Conservation (phyloP, 2,329 filamentous ascomycete species). For the Botrytis tulipae region DNA sequence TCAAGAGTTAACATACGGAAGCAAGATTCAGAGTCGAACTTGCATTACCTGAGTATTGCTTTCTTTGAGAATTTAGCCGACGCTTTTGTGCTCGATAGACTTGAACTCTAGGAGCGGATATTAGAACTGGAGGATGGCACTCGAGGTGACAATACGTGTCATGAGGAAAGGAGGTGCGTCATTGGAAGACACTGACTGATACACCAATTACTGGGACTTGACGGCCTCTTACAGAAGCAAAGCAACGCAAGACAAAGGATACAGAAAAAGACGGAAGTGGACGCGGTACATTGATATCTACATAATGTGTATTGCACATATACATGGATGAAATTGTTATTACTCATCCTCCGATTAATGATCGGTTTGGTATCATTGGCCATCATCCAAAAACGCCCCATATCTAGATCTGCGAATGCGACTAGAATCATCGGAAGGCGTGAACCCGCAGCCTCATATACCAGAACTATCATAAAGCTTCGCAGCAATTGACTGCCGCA, state of each 20-base stretch:
- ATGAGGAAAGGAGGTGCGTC: neutral
- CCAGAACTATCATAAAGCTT: neutral
- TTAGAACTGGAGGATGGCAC: neutral
- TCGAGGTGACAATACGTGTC: neutral
- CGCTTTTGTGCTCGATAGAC: neutral
- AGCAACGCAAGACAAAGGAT: no score
- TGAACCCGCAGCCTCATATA: neutral
- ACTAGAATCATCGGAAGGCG: neutral
- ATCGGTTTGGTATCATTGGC: conserved; percentile 1
- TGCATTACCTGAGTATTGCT: neutral
- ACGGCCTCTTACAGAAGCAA: neutral
- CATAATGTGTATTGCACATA: neutral
- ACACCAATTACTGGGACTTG: neutral
- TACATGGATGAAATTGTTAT: neutral
- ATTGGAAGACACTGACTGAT: neutral
- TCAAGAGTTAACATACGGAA: neutral
- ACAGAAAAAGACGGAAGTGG: neutral
- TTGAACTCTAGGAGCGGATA: neutral
- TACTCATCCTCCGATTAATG: neutral
- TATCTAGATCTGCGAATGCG: neutral
- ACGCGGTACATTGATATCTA: neutral
- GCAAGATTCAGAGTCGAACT: neutral
- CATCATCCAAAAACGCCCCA: neutral
- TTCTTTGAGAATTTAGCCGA: neutral
- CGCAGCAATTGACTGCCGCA: neutral